These are phyloP conservation scores for Haplosporangium sp. DNA, from an alignment of 371 early-diverging fungal species.

Conservation along the genomic window DNA sequence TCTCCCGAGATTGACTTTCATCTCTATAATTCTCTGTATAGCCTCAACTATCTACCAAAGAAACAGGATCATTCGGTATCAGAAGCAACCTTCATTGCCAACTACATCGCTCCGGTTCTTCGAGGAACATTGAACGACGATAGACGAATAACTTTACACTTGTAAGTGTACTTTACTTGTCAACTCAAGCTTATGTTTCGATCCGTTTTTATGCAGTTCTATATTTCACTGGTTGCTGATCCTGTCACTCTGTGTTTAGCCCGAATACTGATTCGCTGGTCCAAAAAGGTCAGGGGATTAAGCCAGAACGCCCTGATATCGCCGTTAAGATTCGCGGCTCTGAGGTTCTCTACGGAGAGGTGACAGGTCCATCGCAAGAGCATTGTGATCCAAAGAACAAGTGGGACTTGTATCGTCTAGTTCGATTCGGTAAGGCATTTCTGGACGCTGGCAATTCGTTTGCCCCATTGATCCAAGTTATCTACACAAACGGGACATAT, in stretches of 20 bases:
- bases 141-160: conserved; percentile 7
- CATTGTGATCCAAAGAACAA: conserved; percentile 18
- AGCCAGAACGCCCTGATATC: conserved; percentile 25
- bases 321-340: conserved; percentile 11
- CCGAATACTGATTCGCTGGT: conserved; percentile 17
- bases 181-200: too few relatives aligned
- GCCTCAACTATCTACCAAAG: too few relatives aligned
- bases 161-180: conserved; percentile 14
- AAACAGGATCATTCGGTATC: conserved; percentile 23
- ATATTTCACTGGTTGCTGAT: too few relatives aligned
- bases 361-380: conserved; percentile 24
- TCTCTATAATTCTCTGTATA: too few relatives aligned
- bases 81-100: conserved; percentile 24
- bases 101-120: conserved; percentile 18
- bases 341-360: conserved; percentile 32
- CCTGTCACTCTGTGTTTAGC: conserved; percentile 9
- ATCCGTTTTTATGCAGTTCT: too few relatives aligned
- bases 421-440: conserved; percentile 29
- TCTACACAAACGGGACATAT: conserved; percentile 19
- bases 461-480: conserved; percentile 22
- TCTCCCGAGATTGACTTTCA: too few relatives aligned
- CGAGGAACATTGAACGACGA: conserved; percentile 5
- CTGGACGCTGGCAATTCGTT: conserved; percentile 16
- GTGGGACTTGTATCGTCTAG: conserved; percentile 28
- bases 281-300: conserved; percentile 22